These are phyloP conservation scores for Arthrobotrys pseudoclavata DNA, from an alignment of 2,329 filamentous ascomycete species.

Conservation along the genomic window DNA sequence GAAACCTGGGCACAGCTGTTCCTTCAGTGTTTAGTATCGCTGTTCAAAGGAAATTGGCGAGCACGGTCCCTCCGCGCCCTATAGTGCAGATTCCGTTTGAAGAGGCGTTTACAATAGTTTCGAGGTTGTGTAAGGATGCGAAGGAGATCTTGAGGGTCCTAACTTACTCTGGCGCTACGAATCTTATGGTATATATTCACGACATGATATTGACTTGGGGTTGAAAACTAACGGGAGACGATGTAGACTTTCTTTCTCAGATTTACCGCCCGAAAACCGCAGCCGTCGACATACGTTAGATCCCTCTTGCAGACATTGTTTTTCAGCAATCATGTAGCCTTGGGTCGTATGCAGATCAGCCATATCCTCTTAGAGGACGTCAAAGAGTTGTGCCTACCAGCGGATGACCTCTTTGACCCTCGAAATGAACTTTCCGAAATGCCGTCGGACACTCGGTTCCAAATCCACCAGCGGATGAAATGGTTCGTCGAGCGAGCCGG, in stretches of 20 bases:
- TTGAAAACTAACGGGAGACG: constrained; percentile 23
- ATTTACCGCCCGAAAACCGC: constrained; percentile 73
- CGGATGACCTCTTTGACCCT: constrained; percentile 78
- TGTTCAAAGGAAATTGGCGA: constrained; percentile 90
- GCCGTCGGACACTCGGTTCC: constrained; percentile 79
- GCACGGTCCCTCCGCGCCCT: constrained; percentile 90
- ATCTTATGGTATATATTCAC: constrained; percentile 73
- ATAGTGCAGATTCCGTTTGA: constrained; percentile 83
- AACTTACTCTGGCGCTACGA: constrained; percentile 77
- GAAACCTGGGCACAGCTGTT: constrained; percentile 75
- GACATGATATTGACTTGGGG: neutral
- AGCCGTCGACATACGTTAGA: constrained; percentile 86
- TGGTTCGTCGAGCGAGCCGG: constrained; percentile 72
- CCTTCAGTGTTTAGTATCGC: constrained; percentile 89
- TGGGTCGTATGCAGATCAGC: constrained; percentile 78
- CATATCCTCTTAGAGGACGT: constrained; percentile 86
- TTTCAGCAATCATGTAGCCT: constrained; percentile 78
- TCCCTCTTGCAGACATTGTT: constrained; percentile 82
- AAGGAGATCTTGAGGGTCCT: constrained; percentile 77
- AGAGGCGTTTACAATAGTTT: constrained; percentile 78
- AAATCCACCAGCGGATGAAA: constrained; percentile 81
- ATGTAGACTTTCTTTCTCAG: constrained; percentile 62
- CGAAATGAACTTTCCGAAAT: constrained; percentile 82
- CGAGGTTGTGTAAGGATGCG: constrained; percentile 79
- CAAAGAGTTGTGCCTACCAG: constrained; percentile 80